Conservation (phyloP, 306 rosid genomes). For the Citrullus amarus region DNA sequence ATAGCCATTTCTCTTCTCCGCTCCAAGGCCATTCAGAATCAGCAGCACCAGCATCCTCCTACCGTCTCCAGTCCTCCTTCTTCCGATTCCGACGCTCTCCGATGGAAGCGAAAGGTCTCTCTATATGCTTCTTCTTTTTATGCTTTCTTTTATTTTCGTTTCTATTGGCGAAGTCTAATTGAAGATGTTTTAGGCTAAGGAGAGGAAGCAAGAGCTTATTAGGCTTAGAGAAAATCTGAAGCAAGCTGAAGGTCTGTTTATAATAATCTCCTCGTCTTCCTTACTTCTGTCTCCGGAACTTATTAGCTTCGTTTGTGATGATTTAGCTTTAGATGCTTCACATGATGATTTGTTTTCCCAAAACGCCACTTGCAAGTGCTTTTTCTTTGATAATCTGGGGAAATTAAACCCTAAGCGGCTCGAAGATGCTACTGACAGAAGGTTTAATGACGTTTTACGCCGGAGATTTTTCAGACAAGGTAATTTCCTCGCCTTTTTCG, state of each 20-base stretch:
- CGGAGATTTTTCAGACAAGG: constrained; percentile 92
- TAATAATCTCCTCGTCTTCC: neutral
- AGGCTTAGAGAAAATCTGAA: constrained; percentile 69
- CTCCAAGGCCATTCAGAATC: constrained; percentile 34
- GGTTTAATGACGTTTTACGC: constrained; percentile 76
- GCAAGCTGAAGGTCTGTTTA: constrained; percentile 66
- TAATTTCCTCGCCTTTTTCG: constrained; percentile 5
- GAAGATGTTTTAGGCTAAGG: constrained; percentile 55
- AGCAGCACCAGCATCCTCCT: neutral
- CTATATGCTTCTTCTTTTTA: neutral
- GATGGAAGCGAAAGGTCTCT: constrained; percentile 86
- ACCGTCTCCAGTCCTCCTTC: constrained; percentile 23
- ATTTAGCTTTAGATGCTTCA: constrained; percentile 40
- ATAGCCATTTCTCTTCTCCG: constrained; percentile 67
- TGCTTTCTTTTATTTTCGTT: neutral
- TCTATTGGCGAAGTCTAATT: neutral
- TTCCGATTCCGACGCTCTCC: constrained; percentile 45
- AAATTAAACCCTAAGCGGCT: constrained; percentile 26
- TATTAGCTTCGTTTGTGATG: neutral
- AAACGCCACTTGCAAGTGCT: constrained; percentile 80
- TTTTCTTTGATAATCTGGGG: constrained; percentile 62
- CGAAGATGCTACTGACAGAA: constrained; percentile 28
- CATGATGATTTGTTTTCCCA: constrained; percentile 56
- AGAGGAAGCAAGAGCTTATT: constrained; percentile 67
- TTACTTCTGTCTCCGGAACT: neutral